These are phyloP conservation scores for Akanthomyces dipterigenus DNA, from an alignment of 2,329 filamentous ascomycete species.

Conservation along the genomic window DNA sequence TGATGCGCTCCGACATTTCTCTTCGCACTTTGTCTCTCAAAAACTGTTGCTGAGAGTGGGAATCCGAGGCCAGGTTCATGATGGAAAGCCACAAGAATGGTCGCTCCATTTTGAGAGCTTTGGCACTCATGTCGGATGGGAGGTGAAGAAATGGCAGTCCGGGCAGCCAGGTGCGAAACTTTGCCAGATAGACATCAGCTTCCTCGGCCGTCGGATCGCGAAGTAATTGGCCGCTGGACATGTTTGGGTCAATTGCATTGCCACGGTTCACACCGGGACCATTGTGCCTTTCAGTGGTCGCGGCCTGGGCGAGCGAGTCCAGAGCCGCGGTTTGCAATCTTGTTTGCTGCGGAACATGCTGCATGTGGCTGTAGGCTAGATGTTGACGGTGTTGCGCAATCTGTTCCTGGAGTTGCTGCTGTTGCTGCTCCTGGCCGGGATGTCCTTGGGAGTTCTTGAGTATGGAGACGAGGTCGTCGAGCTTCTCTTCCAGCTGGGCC, in stretches of 20 bases:
- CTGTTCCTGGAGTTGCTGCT: conserved; percentile 11
- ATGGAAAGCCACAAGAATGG: conserved; percentile 48
- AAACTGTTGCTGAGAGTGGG: conserved; percentile 30
- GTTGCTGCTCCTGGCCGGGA: conserved; percentile 12
- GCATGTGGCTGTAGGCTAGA: conserved; percentile 10
- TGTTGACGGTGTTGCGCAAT: conserved; percentile 5
- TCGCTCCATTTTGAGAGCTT: conserved; percentile 30
- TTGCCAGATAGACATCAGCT: conserved; percentile 32
- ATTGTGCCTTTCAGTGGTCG: conserved; percentile 24
- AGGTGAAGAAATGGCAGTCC: conserved; percentile 41
- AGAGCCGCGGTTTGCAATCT: conserved; percentile 7
- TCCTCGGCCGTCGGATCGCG: conserved; percentile 27
- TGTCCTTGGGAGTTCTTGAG: conserved; percentile 25
- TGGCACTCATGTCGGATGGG: conserved; percentile 28
- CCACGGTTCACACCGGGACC: not conserved
- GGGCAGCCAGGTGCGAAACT: conserved; percentile 35
- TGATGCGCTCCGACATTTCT: conserved; percentile 37
- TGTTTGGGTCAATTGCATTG: conserved; percentile 13
- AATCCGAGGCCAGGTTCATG: conserved; percentile 38
- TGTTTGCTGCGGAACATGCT: conserved; percentile 10
- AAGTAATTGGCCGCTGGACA: conserved; percentile 2
- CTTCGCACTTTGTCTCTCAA: conserved; percentile 36
- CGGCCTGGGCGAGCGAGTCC: conserved; percentile 28
- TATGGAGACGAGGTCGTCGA: conserved; percentile 42
- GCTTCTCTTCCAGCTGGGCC: conserved; percentile 43